phyloP scores from a whole-genome alignment of 768 basidiomycete genomes.

The Mycena indigotica region DNA sequence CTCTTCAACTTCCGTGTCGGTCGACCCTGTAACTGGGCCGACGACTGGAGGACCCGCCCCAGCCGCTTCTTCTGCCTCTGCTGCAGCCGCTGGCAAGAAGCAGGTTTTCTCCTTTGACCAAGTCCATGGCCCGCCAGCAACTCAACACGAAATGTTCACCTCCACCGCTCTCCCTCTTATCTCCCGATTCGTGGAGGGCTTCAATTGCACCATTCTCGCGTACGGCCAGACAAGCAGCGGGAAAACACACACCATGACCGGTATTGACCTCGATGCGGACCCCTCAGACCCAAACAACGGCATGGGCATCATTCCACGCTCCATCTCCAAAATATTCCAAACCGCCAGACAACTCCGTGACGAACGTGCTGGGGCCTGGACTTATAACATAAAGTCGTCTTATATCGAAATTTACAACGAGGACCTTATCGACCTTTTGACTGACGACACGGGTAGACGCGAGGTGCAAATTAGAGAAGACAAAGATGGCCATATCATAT shows the following conservation, averaged over 20 bases:
- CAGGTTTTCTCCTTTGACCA: slow-evolving; percentile 92
- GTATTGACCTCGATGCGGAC: slow-evolving; percentile 86
- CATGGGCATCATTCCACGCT: slow-evolving; percentile 95
- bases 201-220: slow-evolving; percentile 97
- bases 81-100: slow-evolving; percentile 63
- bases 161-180: slow-evolving; percentile 84
- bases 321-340: slow-evolving; percentile 86
- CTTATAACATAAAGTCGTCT: slow-evolving; percentile 79
- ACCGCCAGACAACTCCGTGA: slow-evolving; percentile 75
- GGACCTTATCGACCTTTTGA: slow-evolving; percentile 92
- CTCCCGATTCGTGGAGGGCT: slow-evolving; percentile 86
- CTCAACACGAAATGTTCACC: slow-evolving; percentile 85
- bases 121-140: slow-evolving; percentile 83
- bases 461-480: slow-evolving; percentile 97
- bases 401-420: slow-evolving; percentile 99
- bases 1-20: slow-evolving; percentile 73
- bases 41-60: slow-evolving; percentile 52
- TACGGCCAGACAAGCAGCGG: slow-evolving; percentile 98
- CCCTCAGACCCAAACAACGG: slow-evolving; percentile 78
- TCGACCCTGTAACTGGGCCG: slow-evolving; percentile 68
- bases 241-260: slow-evolving; percentile 98
- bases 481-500: slow-evolving; percentile 94
- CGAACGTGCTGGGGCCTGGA: slow-evolving; percentile 76
- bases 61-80: slow-evolving; percentile 45
- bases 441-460: slow-evolving; percentile 69